These are phyloP conservation scores for Yamadazyma jaroonii DNA, from an alignment of 1,139 yeast species.

Conservation along the genomic window DNA sequence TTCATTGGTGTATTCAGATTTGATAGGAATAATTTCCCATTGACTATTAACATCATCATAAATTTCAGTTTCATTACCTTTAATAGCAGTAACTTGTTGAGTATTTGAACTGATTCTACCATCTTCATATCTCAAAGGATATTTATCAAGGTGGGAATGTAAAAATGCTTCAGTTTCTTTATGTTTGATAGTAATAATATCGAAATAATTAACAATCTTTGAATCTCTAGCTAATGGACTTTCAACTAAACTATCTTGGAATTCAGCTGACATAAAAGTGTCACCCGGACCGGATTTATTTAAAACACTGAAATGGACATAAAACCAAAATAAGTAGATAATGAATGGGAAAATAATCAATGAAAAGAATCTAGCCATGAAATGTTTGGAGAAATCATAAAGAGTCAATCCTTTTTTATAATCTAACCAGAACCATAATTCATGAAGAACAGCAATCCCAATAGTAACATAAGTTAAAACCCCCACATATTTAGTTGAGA, in stretches of 20 bases:
- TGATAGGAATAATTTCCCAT: slow-evolving; percentile 83
- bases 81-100: slow-evolving; percentile 85
- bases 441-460: slow-evolving; percentile 82
- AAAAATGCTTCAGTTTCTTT: slow-evolving; percentile 71
- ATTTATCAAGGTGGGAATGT: slow-evolving; percentile 72
- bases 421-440: slow-evolving; percentile 85
- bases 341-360: slow-evolving; percentile 78
- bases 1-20: slow-evolving; percentile 31
- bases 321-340: slow-evolving; percentile 90
- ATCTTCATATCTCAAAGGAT: slow-evolving; percentile 93
- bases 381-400: slow-evolving; percentile 60
- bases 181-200: slow-evolving; percentile 72
- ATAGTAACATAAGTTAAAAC: slow-evolving; percentile 83
- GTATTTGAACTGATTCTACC: slow-evolving; percentile 95
- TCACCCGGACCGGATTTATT: slow-evolving; percentile 94
- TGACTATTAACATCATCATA: slow-evolving; percentile 62
- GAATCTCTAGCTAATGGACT: slow-evolving; percentile 74
- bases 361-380: slow-evolving; percentile 69
- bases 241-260: slow-evolving; percentile 88
- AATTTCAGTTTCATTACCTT: slow-evolving; percentile 41
- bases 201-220: slow-evolving; percentile 71
- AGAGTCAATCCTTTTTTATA: slow-evolving; percentile 65
- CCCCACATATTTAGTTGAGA: slow-evolving; percentile 94
- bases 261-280: slow-evolving; percentile 85
- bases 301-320: slow-evolving; percentile 80